Percentiles rank a stretch among this genome's conserved stretches.
Evolutionary conservation across 225 moss, liverwort and hornwort genomes (phyloP).

Genomic region (Antitrichia curtipendula): DNA sequence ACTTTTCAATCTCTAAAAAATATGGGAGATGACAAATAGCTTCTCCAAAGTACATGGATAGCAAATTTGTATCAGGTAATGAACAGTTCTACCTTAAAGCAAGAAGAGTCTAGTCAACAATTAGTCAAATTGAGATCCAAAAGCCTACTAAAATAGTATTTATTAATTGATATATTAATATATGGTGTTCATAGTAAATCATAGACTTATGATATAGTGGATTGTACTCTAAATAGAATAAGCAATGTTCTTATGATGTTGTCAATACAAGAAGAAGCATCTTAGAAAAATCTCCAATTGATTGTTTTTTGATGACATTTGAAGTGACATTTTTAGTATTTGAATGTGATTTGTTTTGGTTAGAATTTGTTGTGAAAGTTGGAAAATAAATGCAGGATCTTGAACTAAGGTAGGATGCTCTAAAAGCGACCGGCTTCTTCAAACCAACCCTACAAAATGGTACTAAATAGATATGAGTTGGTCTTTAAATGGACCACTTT

Average conservation of each 20-base stretch:
- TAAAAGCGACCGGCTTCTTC: too few relatives aligned
- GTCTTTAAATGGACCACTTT: too few relatives aligned
- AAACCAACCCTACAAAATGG: too few relatives aligned
- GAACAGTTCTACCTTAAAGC: too few relatives aligned
- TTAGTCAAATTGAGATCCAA: background rate
- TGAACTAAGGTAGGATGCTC: too few relatives aligned
- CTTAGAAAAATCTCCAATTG: background rate
- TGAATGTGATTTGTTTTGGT: background rate
- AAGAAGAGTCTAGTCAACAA: background rate
- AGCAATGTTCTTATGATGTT: background rate
- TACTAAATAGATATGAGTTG: too few relatives aligned
- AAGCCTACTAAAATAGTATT: background rate
- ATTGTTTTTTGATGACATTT: background rate
- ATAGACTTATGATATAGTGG: background rate
- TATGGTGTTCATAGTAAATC: background rate
- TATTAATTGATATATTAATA: background rate
- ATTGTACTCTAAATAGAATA: background rate
- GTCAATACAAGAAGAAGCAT: rapidly evolving
- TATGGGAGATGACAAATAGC: background rate
- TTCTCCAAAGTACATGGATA: background rate
- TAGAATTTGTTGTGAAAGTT: background rate
- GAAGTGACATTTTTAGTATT: background rate
- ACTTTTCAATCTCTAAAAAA: background rate
- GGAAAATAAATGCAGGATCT: too few relatives aligned
- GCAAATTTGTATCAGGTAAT: too few relatives aligned